Percentiles rank a stretch among this genome's conserved stretches.
Evolutionary conservation across 768 basidiomycete species (phyloP).

Genomic region (Saitozyma sp.): DNA sequence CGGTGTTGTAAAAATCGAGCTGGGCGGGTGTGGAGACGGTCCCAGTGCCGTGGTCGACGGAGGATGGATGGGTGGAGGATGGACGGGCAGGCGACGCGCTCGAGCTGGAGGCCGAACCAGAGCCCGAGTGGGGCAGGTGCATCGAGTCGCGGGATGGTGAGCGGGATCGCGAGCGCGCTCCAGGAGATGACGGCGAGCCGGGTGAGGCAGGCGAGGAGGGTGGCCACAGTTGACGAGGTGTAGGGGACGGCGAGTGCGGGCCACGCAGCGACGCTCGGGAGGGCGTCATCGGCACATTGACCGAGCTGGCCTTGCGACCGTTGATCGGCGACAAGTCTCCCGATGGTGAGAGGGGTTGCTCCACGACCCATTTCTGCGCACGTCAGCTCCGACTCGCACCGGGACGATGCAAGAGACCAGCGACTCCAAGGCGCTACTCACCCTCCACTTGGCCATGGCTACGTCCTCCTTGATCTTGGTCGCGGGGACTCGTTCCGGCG

Average conservation of each 20-base stretch:
- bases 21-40: neutral
- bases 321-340: too few species aligned
- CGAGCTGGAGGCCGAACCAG: constrained; percentile 4
- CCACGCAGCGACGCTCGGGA: neutral
- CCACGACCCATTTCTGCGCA: constrained; percentile 39
- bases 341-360: constrained; percentile 12
- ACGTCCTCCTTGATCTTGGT: constrained; percentile 26
- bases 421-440: constrained; percentile 12
- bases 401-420: too few species aligned
- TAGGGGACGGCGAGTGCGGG: neutral
- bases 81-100: constrained; percentile 3
- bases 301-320: too few species aligned
- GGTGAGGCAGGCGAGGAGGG: neutral
- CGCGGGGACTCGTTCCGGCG: neutral
- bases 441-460: constrained; percentile 44
- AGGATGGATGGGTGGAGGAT: too few species aligned
- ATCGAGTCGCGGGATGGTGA: neutral
- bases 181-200: neutral
- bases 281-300: too few species aligned
- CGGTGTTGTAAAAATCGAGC: constrained; percentile 27
- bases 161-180: neutral
- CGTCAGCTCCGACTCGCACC: neutral
- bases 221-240: constrained; percentile 1
- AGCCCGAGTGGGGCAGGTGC: neutral
- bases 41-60: too few species aligned